phyloP scores from a whole-genome alignment of 129 eudicot genomes.

The Ambrosia artemisiifolia region DNA sequence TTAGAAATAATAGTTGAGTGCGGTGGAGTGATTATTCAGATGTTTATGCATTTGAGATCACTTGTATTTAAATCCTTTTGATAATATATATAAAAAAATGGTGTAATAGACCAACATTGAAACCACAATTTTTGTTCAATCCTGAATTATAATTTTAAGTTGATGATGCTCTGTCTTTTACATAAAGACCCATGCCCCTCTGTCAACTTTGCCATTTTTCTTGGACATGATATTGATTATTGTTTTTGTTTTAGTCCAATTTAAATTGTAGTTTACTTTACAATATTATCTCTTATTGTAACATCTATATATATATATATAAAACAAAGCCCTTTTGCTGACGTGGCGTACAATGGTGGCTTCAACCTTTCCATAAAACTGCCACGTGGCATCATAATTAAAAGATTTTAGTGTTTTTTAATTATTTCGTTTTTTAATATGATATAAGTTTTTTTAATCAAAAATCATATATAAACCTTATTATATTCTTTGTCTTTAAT shows the following conservation, averaged over 20 bases:
- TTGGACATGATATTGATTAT: conserved; percentile 29
- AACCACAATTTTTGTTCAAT: conserved; percentile 12
- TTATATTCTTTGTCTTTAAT: too few relatives aligned
- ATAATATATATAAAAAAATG: neutral
- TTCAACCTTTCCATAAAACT: too few relatives aligned
- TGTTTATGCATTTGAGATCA: neutral
- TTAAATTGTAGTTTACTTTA: neutral
- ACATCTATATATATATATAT: neutral
- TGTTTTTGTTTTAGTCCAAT: conserved; percentile 14
- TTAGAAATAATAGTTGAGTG: neutral
- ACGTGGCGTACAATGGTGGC: too few relatives aligned
- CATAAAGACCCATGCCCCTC: conserved; percentile 29
- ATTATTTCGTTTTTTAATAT: too few relatives aligned
- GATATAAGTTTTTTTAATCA: too few relatives aligned
- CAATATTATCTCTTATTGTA: neutral
- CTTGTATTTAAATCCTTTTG: neutral
- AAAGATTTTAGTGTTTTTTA: too few relatives aligned
- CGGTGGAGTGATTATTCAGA: neutral
- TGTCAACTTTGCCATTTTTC: conserved; percentile 32
- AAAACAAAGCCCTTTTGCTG: too few relatives aligned
- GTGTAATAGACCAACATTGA: conserved; percentile 19
- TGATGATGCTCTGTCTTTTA: conserved; percentile 31
- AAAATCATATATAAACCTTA: too few relatives aligned
- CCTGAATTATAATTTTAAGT: conserved; percentile 18
- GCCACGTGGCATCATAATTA: too few relatives aligned